Base-by-base conservation (phyloP, 1,284 basidiomycete genomes). In the Earliella scabrosa region DNA sequence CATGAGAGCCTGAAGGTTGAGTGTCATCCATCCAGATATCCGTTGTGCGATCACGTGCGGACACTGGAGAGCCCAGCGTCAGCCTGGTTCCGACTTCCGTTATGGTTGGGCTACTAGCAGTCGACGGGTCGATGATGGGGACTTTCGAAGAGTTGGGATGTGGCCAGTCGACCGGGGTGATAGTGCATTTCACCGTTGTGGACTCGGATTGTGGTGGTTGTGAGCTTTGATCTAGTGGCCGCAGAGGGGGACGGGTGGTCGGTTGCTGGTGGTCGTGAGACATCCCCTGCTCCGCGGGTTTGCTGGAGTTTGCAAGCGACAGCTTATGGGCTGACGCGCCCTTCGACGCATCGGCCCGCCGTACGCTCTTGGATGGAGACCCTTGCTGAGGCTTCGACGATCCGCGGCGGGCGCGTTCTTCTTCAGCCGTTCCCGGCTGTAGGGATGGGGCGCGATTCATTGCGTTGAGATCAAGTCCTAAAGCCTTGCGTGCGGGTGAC, bases 351-450 rank as follows among this genome's bases (percentile, higher is more conserved):
- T 57, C 50, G 18, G 23, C 41, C 18, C 27, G 50, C 10, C 31
- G 35, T 1, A 44, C 13, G 4, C 34, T 50, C 24, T 54, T 26
- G 6, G 39, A 21, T 27, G 24, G 34, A 3, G 23, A 20, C 16
- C 24, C 26, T 18, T 20, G 14, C 16, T 35, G 29, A 27, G 43
- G 31, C 31, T 20, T 21, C n/a, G 13, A 18, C 9, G 38, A 20
- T 10, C 50, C n/a, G 18, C 52, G 56, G 20, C 56, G 56, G 31
- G 20, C n/a, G 6, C 52, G 51, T 36, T 54, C 56, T 32, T 58
- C 52, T 11, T 20, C 27, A 18, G 32, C 52, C 1, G 44, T 48
- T 13, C 56, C 52, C 0, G 52, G 52, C 16, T 52, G 52, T 13
- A 48, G 21, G 7, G 52, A 48, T 2, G 52, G 49, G 23, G 31